These are phyloP conservation scores for Citrus cavaleriei DNA, from an alignment of 345 rosid species.

Conservation along the genomic window DNA sequence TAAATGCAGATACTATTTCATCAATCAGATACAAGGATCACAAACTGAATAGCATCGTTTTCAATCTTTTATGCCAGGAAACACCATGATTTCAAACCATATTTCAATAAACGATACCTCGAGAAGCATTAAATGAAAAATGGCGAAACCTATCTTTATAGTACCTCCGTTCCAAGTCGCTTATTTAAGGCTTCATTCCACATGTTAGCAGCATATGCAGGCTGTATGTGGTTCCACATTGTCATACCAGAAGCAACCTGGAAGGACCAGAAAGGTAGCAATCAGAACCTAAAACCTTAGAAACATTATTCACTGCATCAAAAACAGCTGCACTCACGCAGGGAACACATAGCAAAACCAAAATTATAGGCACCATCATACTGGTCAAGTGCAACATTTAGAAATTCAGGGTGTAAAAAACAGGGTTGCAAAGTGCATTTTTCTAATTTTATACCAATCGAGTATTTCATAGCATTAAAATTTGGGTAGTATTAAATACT, in stretches of 20 bases:
- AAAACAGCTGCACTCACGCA: background rate
- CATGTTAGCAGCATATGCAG: conserved; percentile 87
- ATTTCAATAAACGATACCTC: background rate
- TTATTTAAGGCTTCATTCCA: conserved; percentile 96
- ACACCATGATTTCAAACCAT: background rate
- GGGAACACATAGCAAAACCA: background rate
- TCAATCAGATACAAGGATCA: background rate
- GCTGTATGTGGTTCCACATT: conserved; percentile 89
- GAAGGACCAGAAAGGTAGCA: conserved; percentile 15
- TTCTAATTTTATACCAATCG: background rate
- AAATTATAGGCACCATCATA: background rate
- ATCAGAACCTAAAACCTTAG: conserved; percentile 1
- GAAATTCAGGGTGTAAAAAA: background rate
- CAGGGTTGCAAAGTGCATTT: background rate
- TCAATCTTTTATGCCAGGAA: background rate
- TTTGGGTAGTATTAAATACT: background rate
- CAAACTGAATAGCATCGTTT: background rate
- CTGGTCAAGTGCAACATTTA: background rate
- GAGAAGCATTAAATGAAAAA: background rate
- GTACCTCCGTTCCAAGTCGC: conserved; percentile 90
- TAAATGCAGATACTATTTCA: background rate
- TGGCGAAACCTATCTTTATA: background rate
- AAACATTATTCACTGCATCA: background rate
- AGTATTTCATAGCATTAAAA: background rate
- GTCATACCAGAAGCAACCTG: conserved; percentile 98